Base-by-base conservation (phyloP, 768 basidiomycete species). In the Multifurca ochricompacta region DNA sequence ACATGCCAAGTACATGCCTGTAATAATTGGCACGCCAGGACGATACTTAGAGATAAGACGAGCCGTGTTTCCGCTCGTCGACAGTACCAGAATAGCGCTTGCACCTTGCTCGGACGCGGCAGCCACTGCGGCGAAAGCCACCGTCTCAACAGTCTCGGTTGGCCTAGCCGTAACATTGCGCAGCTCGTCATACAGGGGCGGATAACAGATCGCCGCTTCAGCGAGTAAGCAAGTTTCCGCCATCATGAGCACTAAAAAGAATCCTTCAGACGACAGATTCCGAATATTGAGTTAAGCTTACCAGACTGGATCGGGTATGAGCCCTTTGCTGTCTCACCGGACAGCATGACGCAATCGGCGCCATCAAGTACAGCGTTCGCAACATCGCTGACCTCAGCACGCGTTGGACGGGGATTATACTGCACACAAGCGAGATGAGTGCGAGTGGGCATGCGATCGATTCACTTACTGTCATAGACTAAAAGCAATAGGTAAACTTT, bases 341-440 rank as follows among this genome's bases (percentile, higher is more conserved):
- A 97, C 69, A 99, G 75, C 96, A 99, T 99, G 70, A 99, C 96
- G 71, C 96, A 98, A 75, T 99, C 96, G 39, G 96, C 83, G 55
- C 96, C 96, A 68, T 99, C 96, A 45, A 99, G 84, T 53, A 99
- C 94, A 61, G 96, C 96, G 72, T 99, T 99, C 65, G 96, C 96
- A 53, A 98, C 96, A 68, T 99, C 96, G 68, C 94, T 98, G 58
- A 99, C 82, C 75, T 99, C 96, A 37, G 96, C 96, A 69, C 96
- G 93, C 65, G 96, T 99, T 41, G 96, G 96, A 54, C 96, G 78
- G 48, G 96, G 96, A 78, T 99, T 99, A 76, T 92, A 94, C 89
- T 91, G 44, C 16, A 32, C 28, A 60, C 53, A 21, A 49, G n/a
- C 54, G n/a, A 10, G 47, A 34, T 51, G 31, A 54, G 30, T 14